These are phyloP conservation scores for Thymus quinquecostatus DNA, from an alignment of 257 asterid species.

Conservation along the genomic window DNA sequence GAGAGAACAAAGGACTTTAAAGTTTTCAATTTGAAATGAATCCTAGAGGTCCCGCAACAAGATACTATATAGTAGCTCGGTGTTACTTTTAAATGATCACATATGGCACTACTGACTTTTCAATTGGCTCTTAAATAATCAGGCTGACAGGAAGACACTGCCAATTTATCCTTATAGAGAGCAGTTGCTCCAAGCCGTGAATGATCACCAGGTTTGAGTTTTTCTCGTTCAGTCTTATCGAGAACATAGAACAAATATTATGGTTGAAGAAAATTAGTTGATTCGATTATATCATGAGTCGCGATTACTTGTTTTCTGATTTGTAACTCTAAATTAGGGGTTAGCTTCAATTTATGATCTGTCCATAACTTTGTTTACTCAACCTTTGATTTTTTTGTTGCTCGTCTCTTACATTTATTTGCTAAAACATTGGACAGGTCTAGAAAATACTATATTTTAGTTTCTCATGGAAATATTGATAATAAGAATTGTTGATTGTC, in stretches of 20 bases:
- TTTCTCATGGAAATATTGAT: not conserved
- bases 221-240: constrained; percentile 14
- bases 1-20: not conserved
- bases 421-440: not conserved
- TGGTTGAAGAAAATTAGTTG: not conserved
- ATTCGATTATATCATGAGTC: not conserved
- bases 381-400: not conserved
- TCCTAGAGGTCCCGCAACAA: not conserved
- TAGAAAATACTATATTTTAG: not conserved
- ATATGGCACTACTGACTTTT: constrained; percentile 26
- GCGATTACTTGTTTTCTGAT: not conserved
- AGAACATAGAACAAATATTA: not conserved
- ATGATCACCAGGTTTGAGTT: constrained; percentile 70
- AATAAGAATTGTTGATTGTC: constrained; percentile 12
- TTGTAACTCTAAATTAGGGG: constrained; percentile 12
- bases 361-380: constrained; percentile 11
- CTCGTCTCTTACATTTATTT: not conserved
- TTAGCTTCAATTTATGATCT: not conserved
- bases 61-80: not conserved
- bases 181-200: constrained; percentile 71
- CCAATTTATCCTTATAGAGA: constrained; percentile 84
- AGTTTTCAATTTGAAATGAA: constrained; percentile 13
- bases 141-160: constrained; percentile 84
- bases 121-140: constrained; percentile 32
- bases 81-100: not conserved